A percentile compares a stretch with the other conserved stretches of the same genome.
These are phyloP conservation scores for Leccinum longicurvipes DNA, from an alignment of 768 basidiomycete genomes.

Conservation along the genomic window DNA sequence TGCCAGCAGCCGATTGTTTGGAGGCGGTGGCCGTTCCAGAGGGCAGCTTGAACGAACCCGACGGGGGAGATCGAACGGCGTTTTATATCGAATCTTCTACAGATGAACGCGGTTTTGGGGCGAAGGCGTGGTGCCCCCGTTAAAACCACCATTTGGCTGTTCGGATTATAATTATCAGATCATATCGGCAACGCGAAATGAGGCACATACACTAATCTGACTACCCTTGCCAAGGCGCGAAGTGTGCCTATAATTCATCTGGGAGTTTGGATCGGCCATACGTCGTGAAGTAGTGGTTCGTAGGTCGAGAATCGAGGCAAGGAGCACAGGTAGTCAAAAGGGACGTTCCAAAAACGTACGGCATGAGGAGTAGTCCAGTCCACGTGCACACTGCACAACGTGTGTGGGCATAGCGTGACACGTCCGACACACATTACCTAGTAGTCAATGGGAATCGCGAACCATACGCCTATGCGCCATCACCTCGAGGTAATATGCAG, in stretches of 20 bases:
- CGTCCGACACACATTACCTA: background rate
- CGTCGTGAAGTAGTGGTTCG: background rate
- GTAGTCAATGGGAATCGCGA: background rate
- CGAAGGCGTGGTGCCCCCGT: background rate
- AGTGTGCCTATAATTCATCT: background rate
- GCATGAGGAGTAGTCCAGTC: background rate
- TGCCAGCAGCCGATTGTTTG: too few species aligned
- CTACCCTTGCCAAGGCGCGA: background rate
- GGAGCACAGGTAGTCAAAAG: background rate
- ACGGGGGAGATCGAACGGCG: background rate
- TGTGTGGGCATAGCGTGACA: too few species aligned
- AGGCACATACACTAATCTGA: background rate
- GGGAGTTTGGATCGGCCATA: background rate
- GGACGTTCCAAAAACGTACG: background rate
- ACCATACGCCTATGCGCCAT: background rate
- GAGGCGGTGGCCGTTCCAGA: too few species aligned
- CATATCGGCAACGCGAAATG: background rate
- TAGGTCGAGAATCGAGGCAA: background rate
- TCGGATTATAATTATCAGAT: background rate
- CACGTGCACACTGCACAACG: background rate
- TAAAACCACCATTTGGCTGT: too few species aligned
- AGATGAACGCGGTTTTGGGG: background rate
- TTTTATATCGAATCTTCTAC: conserved; percentile 9
- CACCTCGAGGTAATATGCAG: background rate
- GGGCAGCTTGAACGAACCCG: too few species aligned